Evolutionary conservation across 2,329 filamentous ascomycete species (phyloP).

Genomic region (Cytospora paraplurivora): DNA sequence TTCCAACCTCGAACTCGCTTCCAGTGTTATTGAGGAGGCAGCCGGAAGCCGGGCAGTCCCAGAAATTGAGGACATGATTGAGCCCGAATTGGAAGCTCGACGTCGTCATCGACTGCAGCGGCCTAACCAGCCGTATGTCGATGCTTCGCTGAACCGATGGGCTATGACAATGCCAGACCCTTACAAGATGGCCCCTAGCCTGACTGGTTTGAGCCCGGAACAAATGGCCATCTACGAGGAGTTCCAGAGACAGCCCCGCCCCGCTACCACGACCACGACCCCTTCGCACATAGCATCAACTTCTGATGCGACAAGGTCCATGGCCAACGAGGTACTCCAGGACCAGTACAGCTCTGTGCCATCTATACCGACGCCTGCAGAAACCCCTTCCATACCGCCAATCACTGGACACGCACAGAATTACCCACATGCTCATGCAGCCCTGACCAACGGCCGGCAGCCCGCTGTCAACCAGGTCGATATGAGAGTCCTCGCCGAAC

Average conservation of each 20-base stretch:
- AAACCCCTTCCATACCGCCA: constrained; percentile 59
- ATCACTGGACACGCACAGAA: constrained; percentile 55
- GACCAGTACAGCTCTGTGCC: constrained; percentile 62
- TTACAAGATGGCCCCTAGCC: constrained; percentile 76
- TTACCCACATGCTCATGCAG: constrained; percentile 56
- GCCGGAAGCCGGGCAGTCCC: constrained; percentile 90
- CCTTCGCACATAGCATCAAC: constrained; percentile 57
- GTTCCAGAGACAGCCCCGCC: constrained; percentile 83
- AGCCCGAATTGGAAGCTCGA: constrained; percentile 75
- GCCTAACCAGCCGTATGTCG: constrained; percentile 82
- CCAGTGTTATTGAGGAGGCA: constrained; percentile 90
- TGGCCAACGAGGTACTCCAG: constrained; percentile 65
- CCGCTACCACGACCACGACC: constrained; percentile 56
- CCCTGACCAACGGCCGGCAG: constrained; percentile 55
- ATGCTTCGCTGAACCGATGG: constrained; percentile 83
- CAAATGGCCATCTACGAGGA: constrained; percentile 97
- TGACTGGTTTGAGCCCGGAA: constrained; percentile 77
- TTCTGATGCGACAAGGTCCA: constrained; percentile 62
- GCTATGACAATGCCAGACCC: constrained; percentile 91
- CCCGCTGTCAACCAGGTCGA: constrained; percentile 52
- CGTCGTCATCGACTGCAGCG: constrained; percentile 73
- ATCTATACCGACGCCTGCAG: constrained; percentile 59
- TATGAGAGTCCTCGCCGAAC: constrained; percentile 53
- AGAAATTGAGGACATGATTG: constrained; percentile 93
- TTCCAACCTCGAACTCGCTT: constrained; percentile 92